Evolutionary conservation across 2,329 filamentous ascomycete species (phyloP), one percentile per base, ranked within the genome.

Genomic region (Emydomyces testavorans): DNA sequence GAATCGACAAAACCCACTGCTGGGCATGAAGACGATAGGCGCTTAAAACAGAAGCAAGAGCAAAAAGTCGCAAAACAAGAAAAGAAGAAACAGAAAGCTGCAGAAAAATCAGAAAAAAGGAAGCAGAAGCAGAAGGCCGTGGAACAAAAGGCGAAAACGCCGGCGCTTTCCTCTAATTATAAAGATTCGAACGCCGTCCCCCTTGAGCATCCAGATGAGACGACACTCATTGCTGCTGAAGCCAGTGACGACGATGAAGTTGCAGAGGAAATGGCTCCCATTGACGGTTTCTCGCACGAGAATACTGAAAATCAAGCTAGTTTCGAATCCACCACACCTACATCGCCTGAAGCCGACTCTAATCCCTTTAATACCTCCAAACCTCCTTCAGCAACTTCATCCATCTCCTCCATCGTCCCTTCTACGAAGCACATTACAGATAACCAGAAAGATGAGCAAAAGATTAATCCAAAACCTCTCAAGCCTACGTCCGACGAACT

Each of bases 401-500:
- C 83, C 15, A 75, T 80, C 47, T 84, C 82, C 47, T 85, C 82
- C 18, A 74, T 79, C 39, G 71, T 77, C 10, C 71, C 79, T 5
- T 57, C 60, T 26, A 54, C 60, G 54, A 55, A 60, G 32, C 23
- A 24, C 24, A 51, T 29, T 52, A 53, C 54, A 51, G 55, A 50
- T 37, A 55, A 58, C 29, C 53, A 54, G 20, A 24, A 37, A 40
- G n/a, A 45, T 41, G 34, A 34, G 4, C 36, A 36, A 26, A 28
- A 46, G 49, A 43, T 60, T 41, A 51, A 58, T 35, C 50, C 58
- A 49, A 84, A 82, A 63, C 76, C 83, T 24, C 71, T 67, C 51
- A 82, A 82, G 48, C 72, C 79, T 53, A 82, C 89, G 60, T 82
- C 82, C 35, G 79, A 85, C 51, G 78, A 82, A 21, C 77, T 94